Evolutionary conservation across 805 yeast species (phyloP), one percentile per base, ranked within the genome.

Genomic region (Teunomyces tritomae): DNA sequence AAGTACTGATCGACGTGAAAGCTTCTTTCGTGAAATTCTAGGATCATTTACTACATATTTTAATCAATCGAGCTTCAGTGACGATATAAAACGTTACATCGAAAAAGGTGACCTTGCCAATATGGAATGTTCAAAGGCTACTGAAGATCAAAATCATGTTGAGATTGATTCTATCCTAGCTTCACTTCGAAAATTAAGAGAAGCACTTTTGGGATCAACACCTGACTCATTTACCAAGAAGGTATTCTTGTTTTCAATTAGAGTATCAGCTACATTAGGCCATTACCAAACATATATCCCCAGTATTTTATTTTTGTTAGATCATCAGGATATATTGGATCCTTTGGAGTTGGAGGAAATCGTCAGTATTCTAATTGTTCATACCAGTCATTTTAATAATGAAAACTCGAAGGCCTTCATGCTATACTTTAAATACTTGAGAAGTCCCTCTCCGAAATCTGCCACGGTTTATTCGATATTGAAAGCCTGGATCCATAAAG

Each of bases 251-350:
- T 71, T 69, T 32, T 78, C 85, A 0, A 68, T 76, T 7, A 56
- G 80, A 29, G 66, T 77, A 17, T 64, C 81, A 1, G 68, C 78
- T 0, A 62, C 68, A 3, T 55, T 70, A 4, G 80, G 80, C 7
- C 78, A 78, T 49, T 74, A 76, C 55, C 79, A 79, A 50, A 71
- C 85, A 1, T 82, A 79, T 53, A 48, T 80, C 3, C 85, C 87
- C 1, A 66, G 80, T 26, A 70, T 80, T n/a, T 58, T 61, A 34
- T 73, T 72, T 49, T 54, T 82, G 24, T 57, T 80, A 20, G 59
- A 59, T 7, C 55, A 54, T 8, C 59, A 37, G 8, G 34, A 39
- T 5, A 41, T 32, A 7, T 27, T 49, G 9, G 57, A 77, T 20
- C 50, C 57, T 0, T 32, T 42, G 1, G 55, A 78, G 53, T 49